These are phyloP conservation scores for Acacia crassicarpa DNA, from an alignment of 306 rosid species.

Conservation along the genomic window DNA sequence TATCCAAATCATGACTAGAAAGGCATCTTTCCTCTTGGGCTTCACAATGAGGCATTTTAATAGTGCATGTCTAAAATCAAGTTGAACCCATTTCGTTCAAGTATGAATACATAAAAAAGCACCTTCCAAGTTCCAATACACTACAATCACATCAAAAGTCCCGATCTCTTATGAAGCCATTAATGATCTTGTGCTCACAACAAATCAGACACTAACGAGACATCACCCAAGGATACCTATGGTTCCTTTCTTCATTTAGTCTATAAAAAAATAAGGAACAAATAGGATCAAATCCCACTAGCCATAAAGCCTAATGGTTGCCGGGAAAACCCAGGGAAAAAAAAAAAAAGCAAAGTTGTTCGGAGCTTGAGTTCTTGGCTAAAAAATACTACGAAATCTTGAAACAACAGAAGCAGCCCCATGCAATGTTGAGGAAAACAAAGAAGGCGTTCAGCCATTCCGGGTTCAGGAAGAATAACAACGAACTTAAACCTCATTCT, in stretches of 20 bases:
- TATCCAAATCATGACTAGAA: conserved; percentile 17
- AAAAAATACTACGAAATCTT: background rate
- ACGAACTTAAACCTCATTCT: conserved; percentile 18
- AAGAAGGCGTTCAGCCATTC: conserved; percentile 5
- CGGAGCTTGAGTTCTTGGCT: conserved; percentile 32
- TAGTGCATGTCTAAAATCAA: conserved; percentile 13
- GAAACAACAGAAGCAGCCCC: conserved; percentile 4
- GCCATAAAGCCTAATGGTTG: background rate
- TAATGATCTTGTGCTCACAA: conserved; percentile 16
- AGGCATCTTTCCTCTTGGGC: conserved; percentile 22
- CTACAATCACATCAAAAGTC: conserved; percentile 7
- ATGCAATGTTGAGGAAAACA: conserved; percentile 23
- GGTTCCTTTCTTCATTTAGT: background rate
- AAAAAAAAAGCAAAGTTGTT: background rate
- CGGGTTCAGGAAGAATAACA: conserved; percentile 7
- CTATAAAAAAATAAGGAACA: background rate
- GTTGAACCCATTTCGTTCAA: conserved; percentile 20
- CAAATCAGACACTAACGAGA: conserved; percentile 33
- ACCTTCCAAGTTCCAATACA: conserved; percentile 25
- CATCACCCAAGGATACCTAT: background rate
- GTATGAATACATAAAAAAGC: background rate
- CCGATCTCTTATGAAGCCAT: conserved; percentile 21
- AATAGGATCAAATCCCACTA: conserved; percentile 20
- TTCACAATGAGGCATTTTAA: conserved; percentile 2
- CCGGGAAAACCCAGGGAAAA: conserved; percentile 9